Evolutionary conservation across 352 stramenopile species (phyloP), one percentile per base, ranked within the genome.

Genomic region (Phytopythium oedochilum): DNA sequence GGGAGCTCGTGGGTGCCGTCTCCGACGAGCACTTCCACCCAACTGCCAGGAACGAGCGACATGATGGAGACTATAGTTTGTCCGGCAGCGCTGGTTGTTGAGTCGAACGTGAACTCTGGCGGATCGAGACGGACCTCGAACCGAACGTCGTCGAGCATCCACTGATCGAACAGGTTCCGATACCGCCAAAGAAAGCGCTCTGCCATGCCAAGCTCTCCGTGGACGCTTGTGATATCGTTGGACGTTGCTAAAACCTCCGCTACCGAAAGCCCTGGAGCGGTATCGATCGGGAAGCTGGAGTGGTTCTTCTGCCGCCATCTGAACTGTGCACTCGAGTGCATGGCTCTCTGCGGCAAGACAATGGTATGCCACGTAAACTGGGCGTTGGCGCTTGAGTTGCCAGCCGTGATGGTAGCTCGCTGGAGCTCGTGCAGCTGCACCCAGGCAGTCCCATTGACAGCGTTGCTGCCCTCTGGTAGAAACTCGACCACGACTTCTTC

Each of bases 121-220:
- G 67, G 62, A 35, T 75, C 66, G 38, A 89, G 59, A 5, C 80
- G 71, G 18, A 83, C 75, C 60, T 85, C 75, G 2, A 91, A 55
- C 0, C 54, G 54, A 6, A 91, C 72, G 18, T 85, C 53, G 51
- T 91, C 81, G 3, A 89, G 59, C 0, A 78, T 74, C 78, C 81
- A 89, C 61, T 91, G 81, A 32, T 91, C 81, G 46, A 88, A 89
- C 22, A 91, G 60, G 42, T 91, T 91, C 1, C 73, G 70, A 58
- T 86, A 82, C 10, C 51, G 68, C 77, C 80, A 90, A 2, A 82
- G 59, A 28, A 83, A 71, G 0, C 57, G 69, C 40, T 86, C 80
- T 2, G 60, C 26, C 1, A 57, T 10, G 2, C 71, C 71, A 28
- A 85, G 38, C n/a, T 55, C 46, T 1, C 73, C 70, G 36, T 68